Evolutionary conservation across 345 rosid species (phyloP).

Genomic region (Eucalyptus albens): DNA sequence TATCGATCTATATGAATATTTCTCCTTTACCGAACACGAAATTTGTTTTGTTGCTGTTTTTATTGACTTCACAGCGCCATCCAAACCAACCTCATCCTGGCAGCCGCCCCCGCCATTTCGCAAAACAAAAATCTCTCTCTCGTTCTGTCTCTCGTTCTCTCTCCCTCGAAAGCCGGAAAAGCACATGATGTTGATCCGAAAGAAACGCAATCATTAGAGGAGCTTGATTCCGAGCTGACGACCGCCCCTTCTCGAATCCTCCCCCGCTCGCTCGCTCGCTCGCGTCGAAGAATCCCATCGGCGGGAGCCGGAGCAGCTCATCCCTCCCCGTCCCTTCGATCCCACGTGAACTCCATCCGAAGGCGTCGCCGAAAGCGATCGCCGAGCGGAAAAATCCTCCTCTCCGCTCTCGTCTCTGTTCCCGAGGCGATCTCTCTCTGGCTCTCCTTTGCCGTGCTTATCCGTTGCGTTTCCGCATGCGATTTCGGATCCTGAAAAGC

Average conservation of each 20-base stretch:
- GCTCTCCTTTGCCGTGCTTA: neutral
- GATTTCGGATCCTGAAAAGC: neutral
- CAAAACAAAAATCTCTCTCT: neutral
- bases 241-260: neutral
- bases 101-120: neutral
- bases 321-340: neutral
- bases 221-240: neutral
- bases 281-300: neutral
- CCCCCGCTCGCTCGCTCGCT: neutral
- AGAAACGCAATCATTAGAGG: neutral
- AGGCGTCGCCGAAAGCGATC: neutral
- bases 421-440: neutral
- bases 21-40: too few relatives aligned
- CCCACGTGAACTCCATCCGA: neutral
- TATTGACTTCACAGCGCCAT: neutral
- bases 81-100: neutral
- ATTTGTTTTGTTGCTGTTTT: neutral
- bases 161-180: neutral
- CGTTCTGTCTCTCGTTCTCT: neutral
- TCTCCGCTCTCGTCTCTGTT: neutral
- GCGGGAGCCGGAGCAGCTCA: too few relatives aligned
- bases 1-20: fast-evolving
- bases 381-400: neutral
- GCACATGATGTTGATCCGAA: neutral
- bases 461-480: neutral